phyloP scores from a whole-genome alignment of 495 filamentous ascomycete genomes.

The Xylaria cubensis region DNA sequence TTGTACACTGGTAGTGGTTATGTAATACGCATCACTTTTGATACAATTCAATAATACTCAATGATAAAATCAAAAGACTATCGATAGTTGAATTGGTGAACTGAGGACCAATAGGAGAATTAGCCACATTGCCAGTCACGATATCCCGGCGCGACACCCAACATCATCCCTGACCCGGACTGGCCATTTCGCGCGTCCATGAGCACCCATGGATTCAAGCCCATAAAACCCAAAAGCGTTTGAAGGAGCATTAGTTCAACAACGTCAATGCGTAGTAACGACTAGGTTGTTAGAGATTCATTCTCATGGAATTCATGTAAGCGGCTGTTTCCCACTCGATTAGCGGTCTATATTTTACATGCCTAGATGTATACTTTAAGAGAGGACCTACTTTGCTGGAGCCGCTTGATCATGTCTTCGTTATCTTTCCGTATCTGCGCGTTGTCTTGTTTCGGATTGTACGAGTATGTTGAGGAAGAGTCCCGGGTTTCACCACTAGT shows the following conservation, averaged over 20 bases:
- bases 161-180: neutral
- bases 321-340: constrained; percentile 7
- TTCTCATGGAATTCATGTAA: constrained; percentile 21
- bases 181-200: neutral
- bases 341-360: neutral
- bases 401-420: constrained; percentile 11
- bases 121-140: neutral
- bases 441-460: constrained; percentile 12
- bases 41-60: neutral
- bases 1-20: neutral
- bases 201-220: neutral
- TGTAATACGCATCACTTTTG: neutral
- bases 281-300: constrained; percentile 11
- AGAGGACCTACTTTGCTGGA: constrained; percentile 10
- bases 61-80: neutral
- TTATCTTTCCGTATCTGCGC: neutral
- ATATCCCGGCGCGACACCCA: neutral
- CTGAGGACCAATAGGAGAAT: neutral
- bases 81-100: neutral
- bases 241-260: neutral
- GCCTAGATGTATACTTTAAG: neutral
- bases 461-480: constrained; percentile 26
- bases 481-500: constrained; percentile 12
- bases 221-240: too few relatives aligned
- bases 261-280: neutral